These are phyloP conservation scores for Cutaneotrichosporon mucoides DNA, from an alignment of 1,284 basidiomycete genomes.

Conservation along the genomic window DNA sequence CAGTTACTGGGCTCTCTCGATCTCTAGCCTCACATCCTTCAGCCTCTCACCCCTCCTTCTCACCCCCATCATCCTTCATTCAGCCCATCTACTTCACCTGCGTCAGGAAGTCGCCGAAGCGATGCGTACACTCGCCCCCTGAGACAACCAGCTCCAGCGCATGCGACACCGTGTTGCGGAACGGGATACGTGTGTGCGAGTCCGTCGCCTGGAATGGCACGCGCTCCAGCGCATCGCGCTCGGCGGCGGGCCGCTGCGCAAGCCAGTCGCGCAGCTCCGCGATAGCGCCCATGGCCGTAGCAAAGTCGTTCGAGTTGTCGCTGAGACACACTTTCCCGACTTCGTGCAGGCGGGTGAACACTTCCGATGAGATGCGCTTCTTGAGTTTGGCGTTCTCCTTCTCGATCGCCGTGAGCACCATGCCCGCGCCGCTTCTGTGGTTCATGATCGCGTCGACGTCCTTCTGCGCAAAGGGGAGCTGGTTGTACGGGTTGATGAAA, in stretches of 20 bases:
- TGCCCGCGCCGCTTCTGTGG: neutral
- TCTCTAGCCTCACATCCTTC: no score
- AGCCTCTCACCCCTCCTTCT: no score
- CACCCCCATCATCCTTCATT: no score
- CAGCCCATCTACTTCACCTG: neutral
- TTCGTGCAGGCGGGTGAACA: neutral
- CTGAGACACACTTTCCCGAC: neutral
- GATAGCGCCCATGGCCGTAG: neutral
- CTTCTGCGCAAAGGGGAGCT: conserved; percentile 5
- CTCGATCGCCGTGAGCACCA: conserved; percentile 2
- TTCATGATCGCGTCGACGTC: conserved; percentile 9
- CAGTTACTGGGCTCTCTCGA: no score
- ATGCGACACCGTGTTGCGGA: conserved; percentile 13
- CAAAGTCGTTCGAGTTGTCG: conserved; percentile 1
- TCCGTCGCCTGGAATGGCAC: conserved; percentile 6
- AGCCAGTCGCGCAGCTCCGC: conserved; percentile 4
- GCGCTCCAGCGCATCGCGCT: neutral
- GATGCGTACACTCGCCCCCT: conserved; percentile 12
- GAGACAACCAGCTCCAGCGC: conserved; percentile 10
- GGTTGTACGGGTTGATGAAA: conserved; percentile 13
- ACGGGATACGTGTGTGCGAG: conserved; percentile 2
- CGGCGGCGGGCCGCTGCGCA: neutral
- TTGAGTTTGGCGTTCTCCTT: neutral
- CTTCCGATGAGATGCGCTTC: neutral
- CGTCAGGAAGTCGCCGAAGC: conserved; percentile 13